phyloP scores from a whole-genome alignment of 805 yeast genomes.

The Teunomyces pallodes region DNA sequence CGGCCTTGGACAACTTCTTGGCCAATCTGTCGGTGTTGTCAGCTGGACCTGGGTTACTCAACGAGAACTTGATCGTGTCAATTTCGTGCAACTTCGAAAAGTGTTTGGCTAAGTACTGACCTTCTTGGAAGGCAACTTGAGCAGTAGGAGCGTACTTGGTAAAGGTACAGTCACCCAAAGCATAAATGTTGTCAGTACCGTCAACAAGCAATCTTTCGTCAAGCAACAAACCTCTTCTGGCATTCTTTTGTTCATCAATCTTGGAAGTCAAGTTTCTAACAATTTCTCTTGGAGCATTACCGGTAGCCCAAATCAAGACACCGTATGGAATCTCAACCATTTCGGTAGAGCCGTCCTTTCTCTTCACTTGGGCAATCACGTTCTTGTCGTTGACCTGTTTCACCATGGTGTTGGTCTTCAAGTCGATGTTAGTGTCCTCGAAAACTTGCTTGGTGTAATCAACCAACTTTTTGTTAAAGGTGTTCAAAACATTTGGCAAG shows the following conservation, averaged over 20 bases:
- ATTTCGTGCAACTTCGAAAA: constrained; percentile 64
- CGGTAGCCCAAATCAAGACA: constrained; percentile 95
- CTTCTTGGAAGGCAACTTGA: constrained; percentile 96
- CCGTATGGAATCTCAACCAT: constrained; percentile 78
- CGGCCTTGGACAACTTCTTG: constrained; percentile 45
- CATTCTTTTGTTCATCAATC: constrained; percentile 74
- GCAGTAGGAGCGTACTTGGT: constrained; percentile 94
- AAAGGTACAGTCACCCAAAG: constrained; percentile 92
- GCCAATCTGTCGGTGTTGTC: constrained; percentile 44
- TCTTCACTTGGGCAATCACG: constrained; percentile 69
- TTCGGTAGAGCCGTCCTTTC: constrained; percentile 61
- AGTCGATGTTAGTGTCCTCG: constrained; percentile 61
- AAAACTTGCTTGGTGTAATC: constrained; percentile 80
- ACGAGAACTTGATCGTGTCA: constrained; percentile 52
- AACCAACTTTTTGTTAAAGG: constrained; percentile 66
- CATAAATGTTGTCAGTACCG: constrained; percentile 81
- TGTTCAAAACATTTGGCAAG: constrained; percentile 78
- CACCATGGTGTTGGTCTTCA: constrained; percentile 84
- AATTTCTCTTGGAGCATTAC: constrained; percentile 85
- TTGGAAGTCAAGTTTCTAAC: constrained; percentile 62
- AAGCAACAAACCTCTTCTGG: constrained; percentile 87
- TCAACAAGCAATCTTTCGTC: constrained; percentile 79
- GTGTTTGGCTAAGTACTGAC: constrained; percentile 71
- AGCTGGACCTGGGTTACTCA: constrained; percentile 33
- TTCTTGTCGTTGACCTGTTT: constrained; percentile 72